Base-by-base conservation (phyloP, 2,329 filamentous ascomycete genomes). In the Phaeosphaeria sp. region DNA sequence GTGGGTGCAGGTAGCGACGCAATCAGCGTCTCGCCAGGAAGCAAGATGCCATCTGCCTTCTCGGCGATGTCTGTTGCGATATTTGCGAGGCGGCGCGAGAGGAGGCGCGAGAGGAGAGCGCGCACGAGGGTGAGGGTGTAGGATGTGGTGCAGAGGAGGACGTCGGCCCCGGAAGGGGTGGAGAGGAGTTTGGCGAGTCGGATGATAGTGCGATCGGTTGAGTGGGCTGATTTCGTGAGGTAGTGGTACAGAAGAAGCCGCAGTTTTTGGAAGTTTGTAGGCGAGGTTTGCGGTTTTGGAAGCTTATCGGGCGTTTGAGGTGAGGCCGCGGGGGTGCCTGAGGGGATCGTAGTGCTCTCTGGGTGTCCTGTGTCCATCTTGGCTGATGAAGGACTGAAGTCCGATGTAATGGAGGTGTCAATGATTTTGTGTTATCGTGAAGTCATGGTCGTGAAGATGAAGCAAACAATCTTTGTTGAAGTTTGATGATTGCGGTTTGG, bases 41-140 rank as follows among this genome's bases (percentile, higher is more conserved):
- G 70, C 11, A 81, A 65, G 13, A 78, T 69, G 15, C 68, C 64
- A 13, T 74, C 66, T 18, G 79, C 75, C 60, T 79, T 79, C 6
- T 66, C 56, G 13, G 76, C 74, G 21, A 80, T 67, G 46, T 68
- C 60, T n/a, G 73, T 62, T 8, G 79, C 76, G 11, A 80, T 65
- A 5, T 59, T 57, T 20, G 72, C 61, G 51, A 81, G 76, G 39
- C 69, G 74, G 11, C 59, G 59, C 17, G 68, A 61, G 44, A 81
- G 76, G 6, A 77, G 53, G n/a, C 65, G 72, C 15, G 73, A 74
- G 56, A 81, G 71, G 24, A 78, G 71, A 2, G 78, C 69, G 63
- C 76, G 73, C 8, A 80, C 54, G 57, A 82, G 73, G 20, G 74
- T 74, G 25, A 82, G 75, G 45, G 78, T 80, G 73, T 81, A 83